These are phyloP conservation scores for Aspergillus piperis DNA, from an alignment of 2,329 filamentous ascomycete genomes.

Conservation along the genomic window DNA sequence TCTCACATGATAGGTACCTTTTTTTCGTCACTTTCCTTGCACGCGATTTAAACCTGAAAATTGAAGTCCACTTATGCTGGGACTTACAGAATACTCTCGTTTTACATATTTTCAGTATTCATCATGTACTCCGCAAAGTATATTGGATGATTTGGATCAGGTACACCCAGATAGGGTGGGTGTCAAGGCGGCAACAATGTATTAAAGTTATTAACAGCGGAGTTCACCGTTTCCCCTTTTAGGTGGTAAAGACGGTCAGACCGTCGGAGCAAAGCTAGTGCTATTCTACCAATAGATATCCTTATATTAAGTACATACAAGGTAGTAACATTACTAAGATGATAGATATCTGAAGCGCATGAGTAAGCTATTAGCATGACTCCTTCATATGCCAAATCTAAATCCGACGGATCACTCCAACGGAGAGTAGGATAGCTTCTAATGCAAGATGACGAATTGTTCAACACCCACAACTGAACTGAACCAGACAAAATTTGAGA, in stretches of 20 bases:
- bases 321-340: not conserved
- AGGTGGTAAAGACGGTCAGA: not conserved
- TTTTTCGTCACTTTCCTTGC: not conserved
- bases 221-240: not conserved
- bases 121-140: not conserved
- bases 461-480: not conserved
- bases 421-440: not conserved
- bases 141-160: not conserved
- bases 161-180: not conserved
- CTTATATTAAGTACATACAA: too few relatives aligned
- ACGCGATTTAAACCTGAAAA: not conserved
- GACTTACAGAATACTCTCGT: too few relatives aligned
- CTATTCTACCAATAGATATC: too few relatives aligned
- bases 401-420: not conserved
- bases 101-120: not conserved
- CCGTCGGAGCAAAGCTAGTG: not conserved
- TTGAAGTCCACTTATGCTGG: too few relatives aligned
- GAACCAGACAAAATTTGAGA: not conserved
- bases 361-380: not conserved
- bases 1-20: not conserved
- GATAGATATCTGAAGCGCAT: not conserved
- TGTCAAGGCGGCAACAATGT: not conserved
- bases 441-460: not conserved
- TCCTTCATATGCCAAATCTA: not conserved
- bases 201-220: slow-evolving; percentile 10